Base-by-base conservation (phyloP, 129 eudicot genomes). In the Saposhnikovia divaricata region DNA sequence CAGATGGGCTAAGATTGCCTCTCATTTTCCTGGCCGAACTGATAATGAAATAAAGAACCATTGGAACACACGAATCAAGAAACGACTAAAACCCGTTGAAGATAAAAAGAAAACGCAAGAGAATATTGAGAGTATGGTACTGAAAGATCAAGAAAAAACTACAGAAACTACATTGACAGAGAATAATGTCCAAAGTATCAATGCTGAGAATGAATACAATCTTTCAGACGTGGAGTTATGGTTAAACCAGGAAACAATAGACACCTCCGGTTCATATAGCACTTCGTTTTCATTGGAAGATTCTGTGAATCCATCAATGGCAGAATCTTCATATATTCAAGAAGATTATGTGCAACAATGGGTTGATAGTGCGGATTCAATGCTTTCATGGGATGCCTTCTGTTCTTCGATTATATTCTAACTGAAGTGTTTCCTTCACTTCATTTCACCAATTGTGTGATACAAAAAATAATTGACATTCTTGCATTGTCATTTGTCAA, bases 41-140 rank as follows among this genome's bases (percentile, higher is more conserved):
- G 97, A 92, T 81, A 89, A 89, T n/a, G 93, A 92, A 81, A 88
- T 92, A 44, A 89, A 89, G 80, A 89, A 89, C 80, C 91, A 88
- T 9, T 92, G 97, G 97, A 92, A 92, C 85, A 90, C 95, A n/a
- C 81, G 90, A 65, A 92, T 92, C 84, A 92, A 92, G 88, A 92
- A 90, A 76, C 90, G 89, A 72, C 82, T 92, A 39, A 92, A 86
- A 66, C 89, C 86, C 40, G 37, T 77, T 18, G 86, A 84, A 45
- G 86, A 85, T 34, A 71, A 78, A 61, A 86, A 86, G 16, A 76
- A 85, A 48, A 38, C 45, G 53, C 51, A 82, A 75, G 80, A 61
- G 59, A 42, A 19, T 37, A 77, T n/a, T 31, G 63, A 13, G 8
- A 55, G 68, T n/a, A 2, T 65, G 2, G 47, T 42, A 9, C 8